Evolutionary conservation across 139 green algal genomes (phyloP), one percentile per base, ranked within the genome.

Genomic region (Raphidocelis subcapitata): DNA sequence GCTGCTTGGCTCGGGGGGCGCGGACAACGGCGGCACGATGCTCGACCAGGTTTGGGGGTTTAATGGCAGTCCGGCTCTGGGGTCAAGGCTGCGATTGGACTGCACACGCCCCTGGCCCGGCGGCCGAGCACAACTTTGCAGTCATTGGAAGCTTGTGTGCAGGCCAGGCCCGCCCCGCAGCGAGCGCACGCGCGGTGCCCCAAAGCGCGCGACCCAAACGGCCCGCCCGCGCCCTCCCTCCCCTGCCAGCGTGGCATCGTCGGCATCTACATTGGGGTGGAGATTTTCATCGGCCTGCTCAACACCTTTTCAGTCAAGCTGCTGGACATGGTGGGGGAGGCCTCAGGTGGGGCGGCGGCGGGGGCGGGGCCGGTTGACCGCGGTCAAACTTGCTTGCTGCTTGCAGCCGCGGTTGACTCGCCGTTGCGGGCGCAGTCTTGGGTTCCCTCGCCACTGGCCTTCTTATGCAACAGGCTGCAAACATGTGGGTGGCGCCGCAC

Each of bases 261-360:
- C 44, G 79, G 67, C 54, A 68, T 81, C 46, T 84, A 84, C 49
- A 73, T 49, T 41, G 64, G 18, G n/a, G 65, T 79, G n/a, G 72
- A 80, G 61, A 29, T 82, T 21, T 29, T 71, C 14, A 69, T 85
- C 60, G 79, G 67, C 12, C 52, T 81, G 20, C 65, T 85, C 35
- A 85, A 84, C 62, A 80, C 65, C 2, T 70, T 86, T 26, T 68
- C 65, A n/a, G 73, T 76, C 15, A 37, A 46, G 18, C 41, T 84
- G 1, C 65, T 83, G 41, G 83, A 66, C 18, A 52, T 69, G 5
- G 60, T 76, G 57, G 69, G 57, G 23, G 69, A 76, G 31, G 35
- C 60, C 3, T 75, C 69, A 67, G 36, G 69, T 75, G n/a, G 26
- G 54, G 26, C 35, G 41, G 16, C 55, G 37, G 20, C 47, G 3